These are phyloP conservation scores for Ammopiptanthus mongolicus DNA, from an alignment of 306 rosid species.

Conservation along the genomic window DNA sequence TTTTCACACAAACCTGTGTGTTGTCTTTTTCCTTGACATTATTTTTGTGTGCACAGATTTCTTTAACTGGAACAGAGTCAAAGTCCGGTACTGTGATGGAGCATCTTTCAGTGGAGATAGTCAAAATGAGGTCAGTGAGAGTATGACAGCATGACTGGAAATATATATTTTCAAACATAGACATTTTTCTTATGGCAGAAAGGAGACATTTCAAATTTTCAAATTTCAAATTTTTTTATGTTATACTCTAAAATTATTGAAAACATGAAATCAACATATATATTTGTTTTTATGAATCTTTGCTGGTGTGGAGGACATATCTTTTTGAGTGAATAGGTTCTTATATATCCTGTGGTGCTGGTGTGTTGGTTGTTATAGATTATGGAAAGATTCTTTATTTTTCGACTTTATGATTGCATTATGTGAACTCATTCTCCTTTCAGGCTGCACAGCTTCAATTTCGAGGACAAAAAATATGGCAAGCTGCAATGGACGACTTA, in stretches of 20 bases:
- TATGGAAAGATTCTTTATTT: neutral
- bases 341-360: neutral
- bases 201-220: neutral
- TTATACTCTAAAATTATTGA: constrained; percentile 1
- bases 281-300: neutral
- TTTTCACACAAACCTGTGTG: neutral
- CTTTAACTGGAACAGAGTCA: constrained; percentile 91
- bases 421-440: constrained; percentile 21
- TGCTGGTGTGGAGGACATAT: neutral
- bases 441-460: constrained; percentile 76
- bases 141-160: neutral
- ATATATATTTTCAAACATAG: neutral
- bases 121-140: constrained; percentile 46
- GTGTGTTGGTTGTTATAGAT: neutral
- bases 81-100: constrained; percentile 85
- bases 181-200: neutral
- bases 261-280: neutral
- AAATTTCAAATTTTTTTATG: neutral
- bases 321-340: neutral
- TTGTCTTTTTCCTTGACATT: neutral
- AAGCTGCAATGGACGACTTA: constrained; percentile 72
- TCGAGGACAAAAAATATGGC: constrained; percentile 84
- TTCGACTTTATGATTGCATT: neutral
- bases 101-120: constrained; percentile 84
- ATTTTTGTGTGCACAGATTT: constrained; percentile 48